A percentile compares a stretch with the other conserved stretches of the same genome.
These are phyloP conservation scores for Kodamaea alishanica DNA, from an alignment of 1,139 yeast genomes.

Conservation along the genomic window DNA sequence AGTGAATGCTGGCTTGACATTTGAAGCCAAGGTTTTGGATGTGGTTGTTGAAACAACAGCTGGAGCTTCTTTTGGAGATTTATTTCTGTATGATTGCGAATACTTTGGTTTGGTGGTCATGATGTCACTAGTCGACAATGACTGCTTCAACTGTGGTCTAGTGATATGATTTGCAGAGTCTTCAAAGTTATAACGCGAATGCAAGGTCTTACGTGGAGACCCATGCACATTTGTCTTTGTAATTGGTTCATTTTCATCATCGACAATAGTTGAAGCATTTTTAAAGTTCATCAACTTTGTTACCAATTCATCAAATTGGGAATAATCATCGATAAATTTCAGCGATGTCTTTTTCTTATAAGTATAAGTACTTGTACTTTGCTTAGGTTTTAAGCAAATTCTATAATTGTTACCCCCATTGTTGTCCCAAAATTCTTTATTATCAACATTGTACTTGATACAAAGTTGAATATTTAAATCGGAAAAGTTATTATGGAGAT, in stretches of 20 bases:
- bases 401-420: constrained; percentile 27
- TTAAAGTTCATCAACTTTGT: constrained; percentile 16
- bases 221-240: not conserved
- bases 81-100: constrained; percentile 19
- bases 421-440: constrained; percentile 21
- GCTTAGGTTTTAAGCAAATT: constrained; percentile 19
- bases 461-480: constrained; percentile 18
- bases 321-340: constrained; percentile 11
- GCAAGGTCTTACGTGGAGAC: constrained; percentile 11
- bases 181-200: constrained; percentile 13
- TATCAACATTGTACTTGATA: constrained; percentile 17
- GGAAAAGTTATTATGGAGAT: constrained; percentile 10
- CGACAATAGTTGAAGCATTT: constrained; percentile 8
- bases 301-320: constrained; percentile 28
- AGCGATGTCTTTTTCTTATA: constrained; percentile 8
- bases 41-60: not conserved
- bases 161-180: constrained; percentile 3
- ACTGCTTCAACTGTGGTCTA: constrained; percentile 25
- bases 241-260: constrained; percentile 6
- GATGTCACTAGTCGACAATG: constrained; percentile 26
- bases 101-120: constrained; percentile 16
- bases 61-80: constrained; percentile 6
- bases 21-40: not conserved
- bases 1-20: constrained; percentile 1
- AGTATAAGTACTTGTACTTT: constrained; percentile 16